A percentile compares a stretch with the other conserved stretches of the same genome.
phyloP scores from a whole-genome alignment of 129 eudicot genomes.

The Heracleum sosnowskyi region DNA sequence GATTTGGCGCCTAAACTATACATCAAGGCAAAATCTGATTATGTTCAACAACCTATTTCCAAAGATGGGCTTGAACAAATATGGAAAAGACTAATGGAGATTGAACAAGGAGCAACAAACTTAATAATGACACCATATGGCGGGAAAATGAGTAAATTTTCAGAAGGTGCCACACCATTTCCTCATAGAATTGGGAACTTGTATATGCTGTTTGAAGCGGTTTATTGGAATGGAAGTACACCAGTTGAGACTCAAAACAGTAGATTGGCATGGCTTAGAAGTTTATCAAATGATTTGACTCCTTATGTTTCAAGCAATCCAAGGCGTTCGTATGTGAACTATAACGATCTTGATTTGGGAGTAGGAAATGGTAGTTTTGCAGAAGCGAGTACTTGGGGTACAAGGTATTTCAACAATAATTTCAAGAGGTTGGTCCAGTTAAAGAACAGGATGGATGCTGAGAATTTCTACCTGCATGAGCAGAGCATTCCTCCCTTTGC shows the following conservation, averaged over 20 bases:
- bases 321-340: constrained; percentile 14
- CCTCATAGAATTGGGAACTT: constrained; percentile 26
- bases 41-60: constrained; percentile 14
- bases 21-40: constrained; percentile 21
- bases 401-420: constrained; percentile 13
- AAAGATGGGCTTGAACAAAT: constrained; percentile 10
- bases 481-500: constrained; percentile 19
- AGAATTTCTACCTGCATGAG: constrained; percentile 12
- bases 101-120: not conserved
- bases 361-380: not conserved
- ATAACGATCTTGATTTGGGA: constrained; percentile 9
- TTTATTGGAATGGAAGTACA: constrained; percentile 11
- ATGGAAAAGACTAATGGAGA: constrained; percentile 7
- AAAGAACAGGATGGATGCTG: constrained; percentile 7
- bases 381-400: constrained; percentile 16
- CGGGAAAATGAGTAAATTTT: constrained; percentile 17
- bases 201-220: constrained; percentile 9
- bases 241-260: constrained; percentile 2
- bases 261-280: constrained; percentile 14
- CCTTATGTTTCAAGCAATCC: constrained; percentile 12
- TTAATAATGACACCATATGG: constrained; percentile 18
- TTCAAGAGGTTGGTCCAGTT: constrained; percentile 13
- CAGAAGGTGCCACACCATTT: constrained; percentile 16
- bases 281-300: constrained; percentile 4
- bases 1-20: not conserved